Evolutionary conservation across 176 grass and related monocot genomes (phyloP), one percentile per base, ranked within the genome.

Genomic region (Ensete glaucum): DNA sequence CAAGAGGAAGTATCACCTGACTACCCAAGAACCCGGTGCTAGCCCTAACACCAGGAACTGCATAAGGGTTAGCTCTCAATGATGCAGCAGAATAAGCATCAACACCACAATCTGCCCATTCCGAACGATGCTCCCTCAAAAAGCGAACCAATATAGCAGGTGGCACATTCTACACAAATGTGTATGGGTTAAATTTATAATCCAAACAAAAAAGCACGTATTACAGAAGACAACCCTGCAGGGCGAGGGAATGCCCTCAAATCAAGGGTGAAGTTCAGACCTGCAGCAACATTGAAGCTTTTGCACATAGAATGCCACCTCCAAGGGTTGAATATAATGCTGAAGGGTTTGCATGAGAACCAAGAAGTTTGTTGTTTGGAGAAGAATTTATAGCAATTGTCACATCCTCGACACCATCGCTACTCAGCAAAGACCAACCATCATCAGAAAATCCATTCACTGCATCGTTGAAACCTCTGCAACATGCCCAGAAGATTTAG

Each of bases 401-500:
- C 20, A 99, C 85, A 87, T 99, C 96, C 68, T 99, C 91, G 59
- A 82, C 56, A 1, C 96, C 96, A 52, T 99, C 96, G 55, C 76
- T 89, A 52, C 57, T 77, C 71, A 99, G 73, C 54, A 91, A 52
- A 27, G 90, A 89, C 96, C 96, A 99, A 6, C 96, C 96, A 91
- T 99, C 96, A 84, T 95, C 96, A 60, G 82, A 58, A 74, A 99
- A 99, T 73, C 96, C 96, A 54, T 86, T 95, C 56, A 99, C 85
- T 73, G 96, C 91, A 95, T 99, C 91, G 20, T 99, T 99, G 82
- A 99, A 99, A 50, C 96, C 96, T 76, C 96, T 99, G 74, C 79
- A 85, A 76, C 19, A 83, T 16, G 49, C 1, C 71, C 64, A 54
- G 57, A 49, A 13, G 25, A 56, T 13, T 29, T 22, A 50, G 50